Percentiles rank a stretch among this genome's conserved stretches.
Conservation (phyloP, 1,284 basidiomycete species). For the Meira nashicola region DNA sequence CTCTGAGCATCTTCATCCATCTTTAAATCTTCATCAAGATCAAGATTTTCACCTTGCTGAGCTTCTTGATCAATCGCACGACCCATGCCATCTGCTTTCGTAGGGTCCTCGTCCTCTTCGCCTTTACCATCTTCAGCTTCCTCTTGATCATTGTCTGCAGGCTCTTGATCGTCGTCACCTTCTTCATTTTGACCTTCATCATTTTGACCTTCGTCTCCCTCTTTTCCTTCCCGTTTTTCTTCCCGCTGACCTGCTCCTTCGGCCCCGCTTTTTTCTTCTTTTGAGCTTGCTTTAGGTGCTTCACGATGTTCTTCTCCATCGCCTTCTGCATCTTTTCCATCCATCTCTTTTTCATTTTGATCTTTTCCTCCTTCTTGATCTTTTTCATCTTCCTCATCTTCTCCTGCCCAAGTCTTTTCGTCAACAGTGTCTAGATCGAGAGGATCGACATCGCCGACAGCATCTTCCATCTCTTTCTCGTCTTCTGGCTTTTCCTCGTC, state of each 20-base stretch:
- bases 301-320: conserved; percentile 18
- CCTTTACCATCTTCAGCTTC: conserved; percentile 25
- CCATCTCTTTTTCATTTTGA: conserved; percentile 55
- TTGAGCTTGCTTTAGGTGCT: conserved; percentile 54
- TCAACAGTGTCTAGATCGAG: conserved; percentile 83
- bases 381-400: conserved; percentile 60
- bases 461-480: conserved; percentile 67
- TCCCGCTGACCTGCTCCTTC: conserved; percentile 51
- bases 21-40: conserved; percentile 44
- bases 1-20: conserved; percentile 24
- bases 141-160: conserved; percentile 17
- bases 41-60: conserved; percentile 50
- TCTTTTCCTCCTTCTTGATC: conserved; percentile 33
- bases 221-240: conserved; percentile 13
- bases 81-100: conserved; percentile 53
- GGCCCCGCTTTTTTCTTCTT: conserved; percentile 55
- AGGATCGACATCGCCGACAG: conserved; percentile 76
- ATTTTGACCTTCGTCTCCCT: conserved; percentile 16
- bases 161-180: conserved; percentile 14
- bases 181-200: conserved; percentile 13
- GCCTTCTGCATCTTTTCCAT: conserved; percentile 49
- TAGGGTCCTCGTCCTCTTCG: conserved; percentile 37
- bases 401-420: conserved; percentile 94
- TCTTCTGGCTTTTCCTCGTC: conserved; percentile 57
- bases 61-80: conserved; percentile 49